Base-by-base conservation (phyloP, 2,329 filamentous ascomycete genomes). In the Hypoxylon sp. region DNA sequence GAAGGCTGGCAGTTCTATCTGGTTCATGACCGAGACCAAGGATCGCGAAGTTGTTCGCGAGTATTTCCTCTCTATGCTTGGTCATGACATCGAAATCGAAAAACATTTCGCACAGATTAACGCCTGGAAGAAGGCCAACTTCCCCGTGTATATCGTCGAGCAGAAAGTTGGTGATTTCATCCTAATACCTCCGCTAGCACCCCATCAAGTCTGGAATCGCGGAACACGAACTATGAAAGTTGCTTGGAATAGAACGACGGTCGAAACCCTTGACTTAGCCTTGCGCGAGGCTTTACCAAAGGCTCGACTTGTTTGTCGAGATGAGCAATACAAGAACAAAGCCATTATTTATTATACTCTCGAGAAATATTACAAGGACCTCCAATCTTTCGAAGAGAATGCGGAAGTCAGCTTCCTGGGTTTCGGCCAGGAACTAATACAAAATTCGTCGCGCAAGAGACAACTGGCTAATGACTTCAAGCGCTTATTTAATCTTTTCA, bases 301-400 rank as follows among this genome's bases (percentile, higher is more conserved):
- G 62, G 90, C 92, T 7, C 84, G 91, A 8, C 83, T 97, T 61
- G 93, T 97, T 2, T 97, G 94, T 67, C 88, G 94, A 26, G 94
- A 99, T 61, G 94, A 99, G 69, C 93, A 97, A 70, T 99, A 99
- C 77, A 97, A 97, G 70, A 97, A 96, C 74, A 97, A 97, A 69
- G 90, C 92, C 4, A 97, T 97, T 50, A 80, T 97, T 32, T 96
- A 92, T 70, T 96, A 87, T 67, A 90, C 91, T 0, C 78, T 97
- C 3, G 75, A 87, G 7, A 94, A 91, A 64, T 97, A 97, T 68
- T 76, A 79, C 55, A 75, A 76, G n/a, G 76, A 83, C 38, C 79
- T 90, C 11, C 44, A 70, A 32, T 74, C 79, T 16, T 75, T 82
- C 37, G 81, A 83, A 38, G 77, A 79, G 47, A 71, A 71, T 20